A percentile compares a stretch with the other conserved stretches of the same genome.
phyloP scores from a whole-genome alignment of 2,329 filamentous ascomycete species.

The Xylaria polymorpha region DNA sequence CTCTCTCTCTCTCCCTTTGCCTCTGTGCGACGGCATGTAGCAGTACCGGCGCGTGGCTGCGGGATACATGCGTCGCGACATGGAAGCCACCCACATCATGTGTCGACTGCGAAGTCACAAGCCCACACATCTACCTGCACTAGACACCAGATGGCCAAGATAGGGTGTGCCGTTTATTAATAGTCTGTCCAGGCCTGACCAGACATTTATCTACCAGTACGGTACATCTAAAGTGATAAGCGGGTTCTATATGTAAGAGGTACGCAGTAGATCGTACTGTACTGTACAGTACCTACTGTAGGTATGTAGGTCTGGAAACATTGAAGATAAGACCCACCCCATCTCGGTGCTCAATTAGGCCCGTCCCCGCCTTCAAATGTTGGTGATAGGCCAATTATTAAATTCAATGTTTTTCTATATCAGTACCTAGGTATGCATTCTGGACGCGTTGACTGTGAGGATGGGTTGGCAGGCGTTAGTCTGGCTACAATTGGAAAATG shows the following conservation, averaged over 20 bases:
- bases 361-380: neutral
- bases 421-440: neutral
- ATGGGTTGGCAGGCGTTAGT: neutral
- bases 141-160: conserved; percentile 16
- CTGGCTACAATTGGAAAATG: neutral
- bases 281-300: no score
- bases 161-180: conserved; percentile 38
- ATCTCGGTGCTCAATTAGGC: neutral
- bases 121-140: conserved; percentile 28
- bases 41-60: conserved; percentile 36
- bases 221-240: neutral
- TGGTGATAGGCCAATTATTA: neutral
- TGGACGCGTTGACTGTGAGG: neutral
- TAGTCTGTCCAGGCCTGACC: conserved; percentile 7
- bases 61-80: conserved; percentile 38
- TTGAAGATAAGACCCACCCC: conserved; percentile 26
- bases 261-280: no score
- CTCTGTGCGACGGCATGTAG: conserved; percentile 36
- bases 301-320: no score
- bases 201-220: no score
- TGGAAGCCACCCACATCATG: conserved; percentile 41
- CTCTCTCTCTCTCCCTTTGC: conserved; percentile 31
- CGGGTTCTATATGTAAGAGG: no score
- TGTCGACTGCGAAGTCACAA: conserved; percentile 49
- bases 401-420: neutral